Evolutionary conservation across 169 alveolate species (phyloP).

Genomic region (Plasmodium sp.): DNA sequence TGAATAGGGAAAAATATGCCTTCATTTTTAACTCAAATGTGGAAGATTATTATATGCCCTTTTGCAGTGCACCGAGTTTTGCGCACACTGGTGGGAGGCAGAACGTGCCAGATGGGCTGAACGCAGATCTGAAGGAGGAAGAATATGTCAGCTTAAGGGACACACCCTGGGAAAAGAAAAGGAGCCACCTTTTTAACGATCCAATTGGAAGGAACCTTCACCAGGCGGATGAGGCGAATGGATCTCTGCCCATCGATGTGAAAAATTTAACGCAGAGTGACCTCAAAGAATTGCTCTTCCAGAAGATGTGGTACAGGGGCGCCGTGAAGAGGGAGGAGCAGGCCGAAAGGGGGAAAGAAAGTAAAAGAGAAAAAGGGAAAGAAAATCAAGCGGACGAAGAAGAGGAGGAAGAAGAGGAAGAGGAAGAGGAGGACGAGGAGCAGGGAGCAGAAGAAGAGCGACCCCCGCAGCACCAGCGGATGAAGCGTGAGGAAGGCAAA

Average conservation of each 20-base stretch:
- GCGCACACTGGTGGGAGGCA: not conserved
- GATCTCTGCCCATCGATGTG: not conserved
- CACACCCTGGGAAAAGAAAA: not conserved
- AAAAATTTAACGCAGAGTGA: constrained; percentile 13
- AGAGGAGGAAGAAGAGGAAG: not conserved
- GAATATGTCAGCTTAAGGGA: not conserved
- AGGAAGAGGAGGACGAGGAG: not conserved
- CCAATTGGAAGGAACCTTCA: not conserved
- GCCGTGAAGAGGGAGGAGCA: not conserved
- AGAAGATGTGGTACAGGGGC: constrained; percentile 8
- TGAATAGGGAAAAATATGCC: constrained; percentile 30
- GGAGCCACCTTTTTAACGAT: not conserved
- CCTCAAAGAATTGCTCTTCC: constrained; percentile 16
- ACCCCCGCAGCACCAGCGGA: not conserved
- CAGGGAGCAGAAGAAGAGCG: not conserved
- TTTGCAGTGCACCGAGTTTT: not conserved
- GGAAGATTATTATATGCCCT: not conserved
- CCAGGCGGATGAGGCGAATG: not conserved
- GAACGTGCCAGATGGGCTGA: not conserved
- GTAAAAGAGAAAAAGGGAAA: no score
- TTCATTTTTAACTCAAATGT: constrained; percentile 16
- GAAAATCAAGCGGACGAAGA: not conserved
- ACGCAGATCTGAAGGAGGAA: not conserved
- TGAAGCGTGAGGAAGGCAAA: not conserved
- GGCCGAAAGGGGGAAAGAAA: not conserved